Evolutionary conservation across 2,329 filamentous ascomycete species (phyloP), one percentile per base, ranked within the genome.

Genomic region (Dactylonectria estremocensis): DNA sequence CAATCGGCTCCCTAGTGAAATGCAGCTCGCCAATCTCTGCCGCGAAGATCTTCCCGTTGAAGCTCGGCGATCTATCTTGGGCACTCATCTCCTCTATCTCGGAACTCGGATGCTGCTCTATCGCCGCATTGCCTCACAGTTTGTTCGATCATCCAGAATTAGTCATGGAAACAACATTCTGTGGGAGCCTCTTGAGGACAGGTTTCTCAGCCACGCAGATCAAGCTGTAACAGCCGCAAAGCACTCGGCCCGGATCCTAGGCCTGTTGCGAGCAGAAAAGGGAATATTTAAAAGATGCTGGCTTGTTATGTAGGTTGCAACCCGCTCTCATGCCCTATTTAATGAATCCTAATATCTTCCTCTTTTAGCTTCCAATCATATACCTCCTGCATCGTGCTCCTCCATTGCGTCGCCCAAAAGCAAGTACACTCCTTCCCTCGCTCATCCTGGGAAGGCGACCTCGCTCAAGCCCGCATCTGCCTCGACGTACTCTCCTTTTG

Each of bases 201-300:
- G 3, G 6, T 14, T 31, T 46, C 8, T 16, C 31, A 40, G 9
- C 37, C 22, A 18, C 13, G 22, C 54, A 46, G 43, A 45, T 16
- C 24, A 20, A 22, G 24, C 37, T 14, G 24, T 57, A 10, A 24
- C 31, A 11, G 54, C 54, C 3, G 54, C 54, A 14, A 31, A 22
- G 8, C 24, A 28, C 3, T 57, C 54, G 3, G 40, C 40, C 16
- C 24, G 40, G 5, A 57, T 57, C 6, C 40, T 57, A 48, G 14
- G 24, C 22, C 31, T 28, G 13, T 22, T 20, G 13, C 31, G 2
- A 45, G 31, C 43, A 40, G 40, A 57, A 13, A n/a, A 35, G 13
- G n/a, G 54, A 9, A 48, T 57, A 16, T 57, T 46, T 7, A 57
- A 48, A 31, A 43, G 24, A 33, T 57, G 54, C 20, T 57, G 54